These are phyloP conservation scores for Spathaspora sp. DNA, from an alignment of 805 yeast species.

Conservation along the genomic window DNA sequence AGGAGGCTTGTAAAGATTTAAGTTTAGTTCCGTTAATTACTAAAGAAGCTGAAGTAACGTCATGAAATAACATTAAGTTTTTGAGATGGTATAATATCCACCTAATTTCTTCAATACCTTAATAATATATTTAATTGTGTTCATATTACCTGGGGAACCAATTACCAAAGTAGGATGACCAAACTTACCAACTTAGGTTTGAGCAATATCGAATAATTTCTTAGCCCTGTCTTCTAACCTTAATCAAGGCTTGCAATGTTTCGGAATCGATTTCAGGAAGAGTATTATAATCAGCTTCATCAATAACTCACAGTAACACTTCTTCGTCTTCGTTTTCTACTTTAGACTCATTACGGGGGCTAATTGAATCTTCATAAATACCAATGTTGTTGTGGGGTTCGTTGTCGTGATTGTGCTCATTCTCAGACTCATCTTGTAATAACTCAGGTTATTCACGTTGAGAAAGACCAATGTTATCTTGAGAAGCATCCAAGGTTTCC, in stretches of 20 bases:
- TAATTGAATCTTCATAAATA: neutral
- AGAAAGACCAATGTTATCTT: no score
- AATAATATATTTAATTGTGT: constrained; percentile 67
- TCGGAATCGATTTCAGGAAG: constrained; percentile 61
- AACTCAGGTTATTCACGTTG: no score
- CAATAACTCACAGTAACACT: neutral
- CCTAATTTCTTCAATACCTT: constrained; percentile 52
- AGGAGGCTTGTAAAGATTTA: constrained; percentile 58
- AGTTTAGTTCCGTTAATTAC: constrained; percentile 51
- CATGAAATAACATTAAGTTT: constrained; percentile 70
- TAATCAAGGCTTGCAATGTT: constrained; percentile 58
- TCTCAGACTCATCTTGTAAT: no score
- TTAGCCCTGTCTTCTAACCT: constrained; percentile 62
- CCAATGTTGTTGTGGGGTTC: neutral
- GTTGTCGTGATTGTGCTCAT: no score
- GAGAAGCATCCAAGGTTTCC: no score
- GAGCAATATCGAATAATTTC: constrained; percentile 60
- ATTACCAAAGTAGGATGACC: constrained; percentile 94
- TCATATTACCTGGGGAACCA: constrained; percentile 87
- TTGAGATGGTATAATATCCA: constrained; percentile 63
- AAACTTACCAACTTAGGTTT: constrained; percentile 47
- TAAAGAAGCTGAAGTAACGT: constrained; percentile 51
- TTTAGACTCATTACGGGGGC: neutral
- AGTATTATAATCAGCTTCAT: constrained; percentile 12
- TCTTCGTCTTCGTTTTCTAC: neutral